Percentiles rank a stretch among this genome's conserved stretches.
Evolutionary conservation across 1,284 basidiomycete genomes (phyloP).

Genomic region (Athelia sp.): DNA sequence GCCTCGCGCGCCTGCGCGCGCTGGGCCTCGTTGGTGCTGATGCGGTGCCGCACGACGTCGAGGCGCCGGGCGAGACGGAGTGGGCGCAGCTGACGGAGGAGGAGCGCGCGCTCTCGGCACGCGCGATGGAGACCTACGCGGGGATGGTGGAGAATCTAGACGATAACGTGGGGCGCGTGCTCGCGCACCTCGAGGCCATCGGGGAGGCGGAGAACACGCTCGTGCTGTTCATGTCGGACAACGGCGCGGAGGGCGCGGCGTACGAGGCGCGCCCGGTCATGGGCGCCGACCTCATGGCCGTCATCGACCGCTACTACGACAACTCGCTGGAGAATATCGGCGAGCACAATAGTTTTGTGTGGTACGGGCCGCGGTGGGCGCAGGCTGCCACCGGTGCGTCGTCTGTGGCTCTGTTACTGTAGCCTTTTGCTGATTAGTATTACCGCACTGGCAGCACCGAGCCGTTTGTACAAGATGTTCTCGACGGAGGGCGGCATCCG

Average conservation of each 20-base stretch:
- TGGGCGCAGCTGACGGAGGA: constrained; percentile 12
- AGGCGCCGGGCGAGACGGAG: constrained; percentile 3
- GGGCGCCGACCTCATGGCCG: constrained; percentile 8
- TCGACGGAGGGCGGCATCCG: constrained; percentile 16
- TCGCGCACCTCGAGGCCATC: constrained; percentile 13
- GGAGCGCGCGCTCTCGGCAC: constrained; percentile 11
- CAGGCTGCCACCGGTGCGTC: constrained; percentile 13
- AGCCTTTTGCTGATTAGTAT: too few species aligned
- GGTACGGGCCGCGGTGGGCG: constrained; percentile 18
- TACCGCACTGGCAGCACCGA: constrained; percentile 15
- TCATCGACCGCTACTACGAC: constrained; percentile 13
- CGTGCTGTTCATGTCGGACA: constrained; percentile 16
- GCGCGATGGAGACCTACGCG: constrained; percentile 17
- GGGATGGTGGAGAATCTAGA: constrained; percentile 16
- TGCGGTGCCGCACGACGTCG: constrained; percentile 10
- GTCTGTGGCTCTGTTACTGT: too few species aligned
- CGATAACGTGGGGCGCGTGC: constrained; percentile 12
- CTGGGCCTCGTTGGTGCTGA: constrained; percentile 12
- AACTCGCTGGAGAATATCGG: constrained; percentile 18
- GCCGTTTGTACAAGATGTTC: constrained; percentile 17
- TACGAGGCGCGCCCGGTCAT: constrained; percentile 15
- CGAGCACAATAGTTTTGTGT: constrained; percentile 15
- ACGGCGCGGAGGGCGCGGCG: constrained; percentile 16
- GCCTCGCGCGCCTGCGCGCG: constrained; percentile 14
- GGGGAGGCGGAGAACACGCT: constrained; percentile 15